Percentiles rank a stretch among this genome's conserved stretches.
Conservation (phyloP, 1,139 yeast species). For the Debaryomyces udenii region DNA sequence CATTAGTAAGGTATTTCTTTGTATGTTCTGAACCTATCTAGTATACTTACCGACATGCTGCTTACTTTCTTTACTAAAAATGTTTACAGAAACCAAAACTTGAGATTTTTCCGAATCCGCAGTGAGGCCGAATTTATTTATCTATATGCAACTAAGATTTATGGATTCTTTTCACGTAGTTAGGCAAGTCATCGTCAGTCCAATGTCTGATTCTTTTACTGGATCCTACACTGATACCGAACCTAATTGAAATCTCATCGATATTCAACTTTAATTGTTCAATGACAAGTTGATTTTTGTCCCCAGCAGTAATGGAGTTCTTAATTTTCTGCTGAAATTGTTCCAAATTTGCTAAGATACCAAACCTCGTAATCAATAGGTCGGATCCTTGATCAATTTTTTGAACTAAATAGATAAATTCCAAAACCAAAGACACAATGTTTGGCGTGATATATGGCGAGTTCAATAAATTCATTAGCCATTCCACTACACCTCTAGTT, state of each 20-base stretch:
- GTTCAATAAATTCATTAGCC: constrained; percentile 59
- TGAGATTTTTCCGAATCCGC: neutral
- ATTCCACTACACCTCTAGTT: constrained; percentile 62
- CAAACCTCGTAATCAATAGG: constrained; percentile 64
- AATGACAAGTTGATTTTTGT: constrained; percentile 22
- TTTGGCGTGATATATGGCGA: constrained; percentile 50
- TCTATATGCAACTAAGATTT: constrained; percentile 6
- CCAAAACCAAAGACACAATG: constrained; percentile 41
- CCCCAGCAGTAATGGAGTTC: constrained; percentile 12
- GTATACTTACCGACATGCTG: constrained; percentile 9
- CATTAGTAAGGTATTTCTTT: constrained; percentile 11
- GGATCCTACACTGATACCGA: constrained; percentile 41
- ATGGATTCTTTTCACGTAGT: constrained; percentile 48
- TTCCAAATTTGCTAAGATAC: constrained; percentile 55
- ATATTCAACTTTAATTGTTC: constrained; percentile 45
- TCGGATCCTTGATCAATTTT: constrained; percentile 63
- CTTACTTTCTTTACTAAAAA: too few species aligned
- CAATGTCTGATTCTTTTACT: constrained; percentile 64
- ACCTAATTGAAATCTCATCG: constrained; percentile 50
- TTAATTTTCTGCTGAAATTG: constrained; percentile 29
- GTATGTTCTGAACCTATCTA: neutral
- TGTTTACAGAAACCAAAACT: neutral
- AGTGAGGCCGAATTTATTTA: neutral
- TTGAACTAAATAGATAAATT: constrained; percentile 54
- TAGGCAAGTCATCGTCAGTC: constrained; percentile 54